These are phyloP conservation scores for Leccinellum luteum DNA, from an alignment of 768 basidiomycete genomes.

Conservation along the genomic window DNA sequence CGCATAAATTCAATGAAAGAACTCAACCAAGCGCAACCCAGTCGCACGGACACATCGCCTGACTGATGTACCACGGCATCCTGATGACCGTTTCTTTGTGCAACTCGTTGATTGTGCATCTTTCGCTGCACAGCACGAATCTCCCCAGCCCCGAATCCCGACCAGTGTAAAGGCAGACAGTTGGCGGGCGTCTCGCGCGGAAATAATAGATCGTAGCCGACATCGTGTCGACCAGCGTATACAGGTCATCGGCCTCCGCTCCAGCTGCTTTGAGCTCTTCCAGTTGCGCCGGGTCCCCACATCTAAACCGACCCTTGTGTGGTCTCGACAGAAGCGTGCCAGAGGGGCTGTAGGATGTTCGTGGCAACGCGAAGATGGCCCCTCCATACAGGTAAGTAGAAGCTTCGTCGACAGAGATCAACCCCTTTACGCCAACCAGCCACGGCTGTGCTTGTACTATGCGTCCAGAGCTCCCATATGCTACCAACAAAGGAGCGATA, in stretches of 20 bases:
- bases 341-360: slow-evolving; percentile 17
- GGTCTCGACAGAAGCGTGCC: slow-evolving; percentile 15
- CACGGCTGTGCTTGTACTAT: slow-evolving; percentile 19
- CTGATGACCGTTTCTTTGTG: slow-evolving; percentile 26
- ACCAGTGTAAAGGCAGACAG: slow-evolving; percentile 23
- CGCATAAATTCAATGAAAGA: background rate
- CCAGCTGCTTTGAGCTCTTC: background rate
- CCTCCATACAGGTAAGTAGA: slow-evolving; percentile 16
- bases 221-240: slow-evolving; percentile 23
- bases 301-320: slow-evolving; percentile 10
- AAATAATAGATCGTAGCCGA: slow-evolving; percentile 27
- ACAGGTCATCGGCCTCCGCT: slow-evolving; percentile 8
- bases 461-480: slow-evolving; percentile 18
- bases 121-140: slow-evolving; percentile 22
- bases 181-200: slow-evolving; percentile 20
- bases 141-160: slow-evolving; percentile 21
- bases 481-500: slow-evolving; percentile 4
- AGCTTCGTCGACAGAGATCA: slow-evolving; percentile 22
- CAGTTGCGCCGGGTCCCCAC: slow-evolving; percentile 15
- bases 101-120: slow-evolving; percentile 18
- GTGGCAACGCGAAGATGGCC: slow-evolving; percentile 3
- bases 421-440: slow-evolving; percentile 24
- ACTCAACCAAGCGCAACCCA: slow-evolving; percentile 22
- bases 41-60: slow-evolving; percentile 20
- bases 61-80: slow-evolving; percentile 21